Evolutionary conservation across 2,329 filamentous ascomycete genomes (phyloP).

Genomic region (Pseudocercospora fijiensis): DNA sequence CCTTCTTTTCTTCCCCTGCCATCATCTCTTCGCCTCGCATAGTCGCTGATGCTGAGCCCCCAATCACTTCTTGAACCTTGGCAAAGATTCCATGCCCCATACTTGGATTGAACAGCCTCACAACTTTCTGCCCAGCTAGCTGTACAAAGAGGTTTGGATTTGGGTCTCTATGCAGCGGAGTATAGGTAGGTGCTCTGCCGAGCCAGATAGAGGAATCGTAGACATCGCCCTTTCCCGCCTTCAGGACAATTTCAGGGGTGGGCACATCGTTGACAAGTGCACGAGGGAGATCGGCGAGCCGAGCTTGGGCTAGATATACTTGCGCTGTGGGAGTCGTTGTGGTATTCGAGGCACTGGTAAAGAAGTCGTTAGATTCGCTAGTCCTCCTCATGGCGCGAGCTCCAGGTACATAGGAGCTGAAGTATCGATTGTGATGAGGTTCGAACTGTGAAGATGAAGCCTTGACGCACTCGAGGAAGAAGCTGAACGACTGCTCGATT

Average conservation of each 20-base stretch:
- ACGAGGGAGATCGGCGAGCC: constrained; percentile 66
- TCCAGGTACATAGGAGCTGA: constrained; percentile 32
- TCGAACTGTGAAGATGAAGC: constrained; percentile 27
- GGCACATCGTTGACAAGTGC: constrained; percentile 65
- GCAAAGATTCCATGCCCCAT: constrained; percentile 65
- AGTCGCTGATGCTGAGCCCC: constrained; percentile 43
- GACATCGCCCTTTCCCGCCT: constrained; percentile 74
- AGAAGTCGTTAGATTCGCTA: constrained; percentile 32
- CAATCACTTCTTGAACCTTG: constrained; percentile 45
- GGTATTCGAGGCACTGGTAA: constrained; percentile 35
- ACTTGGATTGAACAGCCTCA: constrained; percentile 68
- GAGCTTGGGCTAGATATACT: constrained; percentile 86
- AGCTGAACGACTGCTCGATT: constrained; percentile 60
- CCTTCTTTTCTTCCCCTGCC: constrained; percentile 68
- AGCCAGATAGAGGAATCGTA: constrained; percentile 88
- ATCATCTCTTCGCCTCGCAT: constrained; percentile 89
- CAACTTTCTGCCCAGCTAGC: constrained; percentile 67
- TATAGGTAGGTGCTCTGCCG: constrained; percentile 81
- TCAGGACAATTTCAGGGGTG: constrained; percentile 61
- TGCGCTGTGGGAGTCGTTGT: constrained; percentile 30
- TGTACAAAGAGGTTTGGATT: constrained; percentile 94
- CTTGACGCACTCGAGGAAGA: constrained; percentile 60
- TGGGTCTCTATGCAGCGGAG: constrained; percentile 86
- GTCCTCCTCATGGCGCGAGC: constrained; percentile 27
- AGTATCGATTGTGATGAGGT: constrained; percentile 28